phyloP scores from a whole-genome alignment of 1,284 basidiomycete species.

The Ustilago xerochloae region DNA sequence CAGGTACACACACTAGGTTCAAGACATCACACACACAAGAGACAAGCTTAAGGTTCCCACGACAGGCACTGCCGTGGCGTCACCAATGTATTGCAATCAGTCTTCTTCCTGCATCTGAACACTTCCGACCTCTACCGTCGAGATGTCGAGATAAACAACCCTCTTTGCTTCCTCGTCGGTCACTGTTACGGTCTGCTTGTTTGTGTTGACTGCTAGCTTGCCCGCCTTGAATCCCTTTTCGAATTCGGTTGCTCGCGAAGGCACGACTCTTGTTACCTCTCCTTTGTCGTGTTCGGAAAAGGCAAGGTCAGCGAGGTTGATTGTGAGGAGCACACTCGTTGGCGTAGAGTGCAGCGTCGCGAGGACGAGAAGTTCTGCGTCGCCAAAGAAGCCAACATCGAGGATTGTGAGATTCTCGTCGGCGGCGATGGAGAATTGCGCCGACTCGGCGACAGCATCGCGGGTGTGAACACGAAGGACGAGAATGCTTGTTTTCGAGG shows the following conservation, averaged over 20 bases:
- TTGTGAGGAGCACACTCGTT: slow-evolving; percentile 12
- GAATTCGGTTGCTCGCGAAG: slow-evolving; percentile 27
- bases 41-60: no score
- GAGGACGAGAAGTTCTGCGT: slow-evolving; percentile 29
- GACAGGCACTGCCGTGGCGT: no score
- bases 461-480: slow-evolving; percentile 3
- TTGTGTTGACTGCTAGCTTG: slow-evolving; percentile 31
- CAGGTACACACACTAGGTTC: no score
- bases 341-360: slow-evolving; percentile 1
- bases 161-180: slow-evolving; percentile 16
- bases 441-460: neutral
- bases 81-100: slow-evolving; percentile 6
- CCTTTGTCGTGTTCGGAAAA: neutral
- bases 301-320: slow-evolving; percentile 12
- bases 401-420: slow-evolving; percentile 7
- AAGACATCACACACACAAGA: no score
- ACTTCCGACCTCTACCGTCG: slow-evolving; percentile 9
- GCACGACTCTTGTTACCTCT: neutral
- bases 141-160: slow-evolving; percentile 33
- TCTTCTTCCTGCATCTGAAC: slow-evolving; percentile 25
- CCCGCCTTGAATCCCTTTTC: slow-evolving; percentile 16
- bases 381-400: slow-evolving; percentile 29
- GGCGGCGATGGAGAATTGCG: slow-evolving; percentile 1
- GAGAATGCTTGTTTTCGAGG: neutral
- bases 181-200: slow-evolving; percentile 39